These are phyloP conservation scores for Laburnicola sp. DNA, from an alignment of 2,329 filamentous ascomycete species.

Conservation along the genomic window DNA sequence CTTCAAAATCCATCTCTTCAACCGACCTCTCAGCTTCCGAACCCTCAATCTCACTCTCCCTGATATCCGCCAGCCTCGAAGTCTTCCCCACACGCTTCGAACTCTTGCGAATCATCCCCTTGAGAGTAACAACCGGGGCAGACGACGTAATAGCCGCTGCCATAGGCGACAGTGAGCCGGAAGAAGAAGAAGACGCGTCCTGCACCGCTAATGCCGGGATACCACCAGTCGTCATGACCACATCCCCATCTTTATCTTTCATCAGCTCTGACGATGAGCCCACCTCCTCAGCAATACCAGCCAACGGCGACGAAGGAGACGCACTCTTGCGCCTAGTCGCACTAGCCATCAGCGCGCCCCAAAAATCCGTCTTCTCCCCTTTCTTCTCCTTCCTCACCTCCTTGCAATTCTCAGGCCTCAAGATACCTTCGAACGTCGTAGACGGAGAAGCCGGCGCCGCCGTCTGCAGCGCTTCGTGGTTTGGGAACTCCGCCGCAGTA, in stretches of 20 bases:
- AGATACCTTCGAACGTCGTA: slow-evolving; percentile 20
- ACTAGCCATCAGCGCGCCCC: slow-evolving; percentile 30
- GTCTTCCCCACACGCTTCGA: slow-evolving; percentile 9
- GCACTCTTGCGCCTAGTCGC: slow-evolving; percentile 28
- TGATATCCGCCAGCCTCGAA: not conserved
- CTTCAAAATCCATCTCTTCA: slow-evolving; percentile 7
- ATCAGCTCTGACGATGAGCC: not conserved
- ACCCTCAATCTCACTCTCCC: not conserved
- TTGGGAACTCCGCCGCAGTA: slow-evolving; percentile 7
- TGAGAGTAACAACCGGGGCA: slow-evolving; percentile 8
- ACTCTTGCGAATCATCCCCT: slow-evolving; percentile 14
- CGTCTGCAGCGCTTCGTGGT: not conserved
- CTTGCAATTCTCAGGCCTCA: slow-evolving; percentile 19
- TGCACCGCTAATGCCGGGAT: not conserved
- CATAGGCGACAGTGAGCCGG: too few species aligned
- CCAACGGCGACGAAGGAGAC: slow-evolving; percentile 22
- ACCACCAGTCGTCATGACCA: slow-evolving; percentile 2
- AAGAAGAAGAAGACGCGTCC: not conserved
- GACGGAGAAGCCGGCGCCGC: slow-evolving; percentile 2
- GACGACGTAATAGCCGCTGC: not conserved
- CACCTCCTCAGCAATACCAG: slow-evolving; percentile 11
- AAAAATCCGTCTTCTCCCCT: slow-evolving; percentile 25
- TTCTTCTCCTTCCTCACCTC: slow-evolving; percentile 10
- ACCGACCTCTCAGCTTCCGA: not conserved
- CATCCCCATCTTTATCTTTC: slow-evolving; percentile 12